Percentiles rank a stretch among this genome's conserved stretches.
Conservation (phyloP, 495 filamentous ascomycete species). For the Penicillium lagena region DNA sequence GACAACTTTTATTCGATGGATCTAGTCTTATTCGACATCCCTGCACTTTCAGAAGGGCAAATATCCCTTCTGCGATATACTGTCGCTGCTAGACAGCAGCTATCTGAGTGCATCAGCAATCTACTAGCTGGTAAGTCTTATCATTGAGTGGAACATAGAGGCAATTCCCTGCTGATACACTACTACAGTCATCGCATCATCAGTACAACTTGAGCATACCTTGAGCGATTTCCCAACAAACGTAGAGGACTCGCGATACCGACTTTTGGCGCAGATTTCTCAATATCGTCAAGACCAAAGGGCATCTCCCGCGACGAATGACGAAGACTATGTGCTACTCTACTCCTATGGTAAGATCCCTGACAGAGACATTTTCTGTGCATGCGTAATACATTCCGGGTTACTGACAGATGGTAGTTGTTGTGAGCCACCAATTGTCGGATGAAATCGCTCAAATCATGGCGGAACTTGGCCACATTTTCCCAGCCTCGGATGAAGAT, state of each 20-base stretch:
- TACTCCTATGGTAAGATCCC: conserved; percentile 70
- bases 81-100: conserved; percentile 62
- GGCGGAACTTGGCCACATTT: too few relatives aligned
- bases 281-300: conserved; percentile 68
- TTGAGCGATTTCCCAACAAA: conserved; percentile 81
- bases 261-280: conserved; percentile 83
- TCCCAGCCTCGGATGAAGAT: too few relatives aligned
- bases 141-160: too few relatives aligned
- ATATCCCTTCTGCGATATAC: conserved; percentile 73
- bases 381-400: too few relatives aligned
- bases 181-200: conserved; percentile 89
- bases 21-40: conserved; percentile 77
- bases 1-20: conserved; percentile 96
- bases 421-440: too few relatives aligned
- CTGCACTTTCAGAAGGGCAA: conserved; percentile 73
- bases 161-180: too few relatives aligned
- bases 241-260: conserved; percentile 70
- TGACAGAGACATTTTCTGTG: too few relatives aligned
- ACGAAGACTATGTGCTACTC: conserved; percentile 64
- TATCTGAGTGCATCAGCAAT: conserved; percentile 85
- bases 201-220: conserved; percentile 88
- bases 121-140: conserved; percentile 66
- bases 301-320: conserved; percentile 41
- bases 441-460: too few relatives aligned
- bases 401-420: too few relatives aligned